These are phyloP conservation scores for Chlamydomonas incerta DNA, from an alignment of 139 green algal species.

Conservation along the genomic window DNA sequence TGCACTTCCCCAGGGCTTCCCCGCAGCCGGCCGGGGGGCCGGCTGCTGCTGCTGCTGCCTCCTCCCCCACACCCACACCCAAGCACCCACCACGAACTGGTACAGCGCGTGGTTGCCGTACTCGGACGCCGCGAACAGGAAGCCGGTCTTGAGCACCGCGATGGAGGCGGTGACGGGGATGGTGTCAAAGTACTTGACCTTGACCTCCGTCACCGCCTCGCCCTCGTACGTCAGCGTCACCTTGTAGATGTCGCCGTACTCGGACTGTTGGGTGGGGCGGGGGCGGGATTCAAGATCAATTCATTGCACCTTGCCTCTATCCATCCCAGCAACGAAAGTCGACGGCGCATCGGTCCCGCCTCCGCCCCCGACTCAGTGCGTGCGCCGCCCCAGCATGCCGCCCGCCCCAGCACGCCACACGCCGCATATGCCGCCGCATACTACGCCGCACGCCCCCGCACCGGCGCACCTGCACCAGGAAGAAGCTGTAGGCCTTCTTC, in stretches of 20 bases:
- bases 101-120: constrained; percentile 98
- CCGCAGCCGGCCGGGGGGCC: too few species aligned
- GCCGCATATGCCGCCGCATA: too few species aligned
- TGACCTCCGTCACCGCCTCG: constrained; percentile 87
- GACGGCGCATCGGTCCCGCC: too few species aligned
- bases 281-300: too few species aligned
- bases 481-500: constrained; percentile 95
- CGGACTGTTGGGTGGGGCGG: constrained; percentile 71
- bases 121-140: constrained; percentile 97
- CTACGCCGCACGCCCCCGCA: background rate
- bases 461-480: constrained; percentile 87
- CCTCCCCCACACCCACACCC: too few species aligned
- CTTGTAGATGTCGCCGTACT: constrained; percentile 99
- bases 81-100: constrained; percentile 88
- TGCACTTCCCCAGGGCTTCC: too few species aligned
- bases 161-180: constrained; percentile 87
- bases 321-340: background rate
- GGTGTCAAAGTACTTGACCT: constrained; percentile 99
- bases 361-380: too few species aligned
- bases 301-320: background rate
- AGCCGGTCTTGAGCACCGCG: constrained; percentile 94
- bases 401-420: background rate
- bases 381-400: too few species aligned
- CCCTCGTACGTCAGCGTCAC: constrained; percentile 85
- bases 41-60: too few species aligned